These are phyloP conservation scores for Diplodia corticola DNA, from an alignment of 2,329 filamentous ascomycete genomes.

Conservation along the genomic window DNA sequence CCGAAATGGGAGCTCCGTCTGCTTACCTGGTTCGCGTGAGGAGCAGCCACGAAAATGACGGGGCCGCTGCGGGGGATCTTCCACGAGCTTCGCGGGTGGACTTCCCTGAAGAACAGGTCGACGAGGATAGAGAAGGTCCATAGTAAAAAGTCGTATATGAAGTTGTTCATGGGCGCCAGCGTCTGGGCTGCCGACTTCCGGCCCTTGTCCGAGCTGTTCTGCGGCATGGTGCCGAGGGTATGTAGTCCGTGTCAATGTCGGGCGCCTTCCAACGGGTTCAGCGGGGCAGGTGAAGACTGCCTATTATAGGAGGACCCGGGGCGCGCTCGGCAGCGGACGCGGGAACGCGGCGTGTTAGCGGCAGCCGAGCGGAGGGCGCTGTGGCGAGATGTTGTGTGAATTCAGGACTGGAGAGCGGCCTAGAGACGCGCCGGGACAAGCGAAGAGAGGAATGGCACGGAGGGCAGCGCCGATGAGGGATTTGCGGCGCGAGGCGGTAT, in stretches of 20 bases:
- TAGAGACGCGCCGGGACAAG: neutral
- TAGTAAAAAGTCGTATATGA: constrained; percentile 42
- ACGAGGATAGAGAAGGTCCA: constrained; percentile 79
- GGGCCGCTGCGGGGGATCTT: constrained; percentile 86
- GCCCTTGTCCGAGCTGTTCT: constrained; percentile 3
- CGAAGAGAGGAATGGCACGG: constrained; percentile 4
- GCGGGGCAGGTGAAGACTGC: neutral
- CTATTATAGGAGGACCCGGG: constrained; percentile 4
- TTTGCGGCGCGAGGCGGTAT: constrained; percentile 9
- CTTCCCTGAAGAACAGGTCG: constrained; percentile 97
- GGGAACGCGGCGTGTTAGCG: neutral
- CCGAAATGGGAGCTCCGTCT: too few species aligned
- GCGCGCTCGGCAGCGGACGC: neutral
- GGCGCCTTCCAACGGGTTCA: neutral
- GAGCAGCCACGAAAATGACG: constrained; percentile 92
- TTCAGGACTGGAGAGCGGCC: constrained; percentile 9
- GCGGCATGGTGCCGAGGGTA: constrained; percentile 14
- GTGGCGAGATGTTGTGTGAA: constrained; percentile 21
- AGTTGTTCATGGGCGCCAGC: constrained; percentile 24
- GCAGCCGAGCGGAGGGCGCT: neutral
- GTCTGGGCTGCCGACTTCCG: neutral
- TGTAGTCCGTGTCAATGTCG: neutral
- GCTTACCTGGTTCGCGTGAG: constrained; percentile 88
- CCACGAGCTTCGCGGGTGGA: constrained; percentile 93
- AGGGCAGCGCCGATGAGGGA: neutral